phyloP scores from a whole-genome alignment of 441 rosid genomes.

The Eugenia klotzschiana region DNA sequence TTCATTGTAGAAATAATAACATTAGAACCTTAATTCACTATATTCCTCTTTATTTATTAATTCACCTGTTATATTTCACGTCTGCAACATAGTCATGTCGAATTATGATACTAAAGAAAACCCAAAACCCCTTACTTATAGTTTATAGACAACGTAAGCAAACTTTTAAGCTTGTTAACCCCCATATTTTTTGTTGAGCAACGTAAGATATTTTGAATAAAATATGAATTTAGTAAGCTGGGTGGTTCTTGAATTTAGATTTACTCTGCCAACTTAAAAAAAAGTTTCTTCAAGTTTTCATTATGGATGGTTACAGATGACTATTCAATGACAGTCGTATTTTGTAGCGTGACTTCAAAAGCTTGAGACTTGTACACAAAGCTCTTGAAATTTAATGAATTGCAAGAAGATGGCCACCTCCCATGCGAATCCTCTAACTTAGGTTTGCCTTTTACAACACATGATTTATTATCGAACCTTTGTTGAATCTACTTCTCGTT shows the following conservation, averaged over 20 bases:
- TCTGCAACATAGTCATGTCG: background rate
- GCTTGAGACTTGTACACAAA: background rate
- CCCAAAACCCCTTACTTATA: background rate
- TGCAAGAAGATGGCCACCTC: background rate
- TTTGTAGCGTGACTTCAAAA: background rate
- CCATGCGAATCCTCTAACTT: background rate
- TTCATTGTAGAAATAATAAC: background rate
- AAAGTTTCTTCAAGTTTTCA: background rate
- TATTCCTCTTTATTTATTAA: background rate
- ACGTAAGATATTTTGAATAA: background rate
- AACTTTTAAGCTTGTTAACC: background rate
- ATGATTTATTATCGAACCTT: background rate
- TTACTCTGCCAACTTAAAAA: background rate
- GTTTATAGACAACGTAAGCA: background rate
- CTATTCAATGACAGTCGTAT: background rate
- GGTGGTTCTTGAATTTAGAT: background rate
- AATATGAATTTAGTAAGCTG: background rate
- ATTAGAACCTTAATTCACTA: background rate
- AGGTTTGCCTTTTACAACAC: background rate
- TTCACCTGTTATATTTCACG: rapidly evolving
- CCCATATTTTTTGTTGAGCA: background rate
- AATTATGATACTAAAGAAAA: background rate
- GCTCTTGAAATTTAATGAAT: background rate
- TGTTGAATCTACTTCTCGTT: background rate
- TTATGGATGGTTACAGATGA: background rate